Conservation (phyloP, 2,329 filamentous ascomycete genomes). For the Penicillium thymicola region DNA sequence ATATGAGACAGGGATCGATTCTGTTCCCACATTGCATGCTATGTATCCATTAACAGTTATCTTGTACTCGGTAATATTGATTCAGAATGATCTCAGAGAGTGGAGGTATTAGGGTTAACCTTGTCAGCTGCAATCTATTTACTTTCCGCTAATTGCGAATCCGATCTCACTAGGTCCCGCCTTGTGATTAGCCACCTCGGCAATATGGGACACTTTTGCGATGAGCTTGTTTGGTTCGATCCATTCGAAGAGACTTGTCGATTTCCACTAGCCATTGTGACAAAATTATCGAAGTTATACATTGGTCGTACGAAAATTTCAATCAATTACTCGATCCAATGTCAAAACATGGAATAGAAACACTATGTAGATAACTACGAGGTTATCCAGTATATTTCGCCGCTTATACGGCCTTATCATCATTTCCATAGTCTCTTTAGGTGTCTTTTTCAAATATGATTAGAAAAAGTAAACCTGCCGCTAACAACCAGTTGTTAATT, state of each 20-base stretch:
- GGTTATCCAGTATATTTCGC: not conserved
- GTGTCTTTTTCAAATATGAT: not conserved
- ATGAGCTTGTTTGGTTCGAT: not conserved
- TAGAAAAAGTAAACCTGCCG: not conserved
- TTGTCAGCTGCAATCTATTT: not conserved
- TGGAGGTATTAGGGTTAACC: not conserved
- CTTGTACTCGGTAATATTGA: no score
- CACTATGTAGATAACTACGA: not conserved
- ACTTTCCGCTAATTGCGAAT: not conserved
- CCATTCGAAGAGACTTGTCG: not conserved
- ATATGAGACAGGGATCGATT: not conserved
- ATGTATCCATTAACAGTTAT: no score
- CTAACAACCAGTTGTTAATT: not conserved
- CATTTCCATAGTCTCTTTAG: no score
- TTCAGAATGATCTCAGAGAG: not conserved
- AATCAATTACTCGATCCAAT: no score
- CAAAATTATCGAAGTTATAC: not conserved
- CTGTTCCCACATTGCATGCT: not conserved
- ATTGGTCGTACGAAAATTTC: not conserved
- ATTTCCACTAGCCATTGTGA: not conserved
- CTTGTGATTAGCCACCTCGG: not conserved
- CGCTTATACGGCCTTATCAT: no score
- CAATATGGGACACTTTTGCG: not conserved
- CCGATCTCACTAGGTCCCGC: not conserved
- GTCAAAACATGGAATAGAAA: no score